Conservation (phyloP, 2,329 filamentous ascomycete genomes). For the Colletotrichum sp. region DNA sequence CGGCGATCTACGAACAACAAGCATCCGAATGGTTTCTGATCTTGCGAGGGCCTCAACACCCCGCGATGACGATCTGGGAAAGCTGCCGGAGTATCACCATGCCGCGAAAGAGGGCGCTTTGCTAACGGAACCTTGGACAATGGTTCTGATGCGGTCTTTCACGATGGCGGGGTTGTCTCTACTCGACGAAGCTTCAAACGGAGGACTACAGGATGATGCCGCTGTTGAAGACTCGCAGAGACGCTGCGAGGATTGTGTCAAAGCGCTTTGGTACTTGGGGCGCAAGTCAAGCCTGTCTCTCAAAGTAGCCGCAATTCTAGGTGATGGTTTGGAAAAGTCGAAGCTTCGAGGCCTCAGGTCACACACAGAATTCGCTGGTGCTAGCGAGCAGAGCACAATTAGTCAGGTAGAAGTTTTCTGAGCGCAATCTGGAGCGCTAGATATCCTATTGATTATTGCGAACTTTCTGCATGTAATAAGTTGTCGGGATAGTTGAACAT, state of each 20-base stretch:
- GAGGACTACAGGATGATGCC: no score
- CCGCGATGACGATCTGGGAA: constrained; percentile 4
- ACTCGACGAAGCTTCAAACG: constrained; percentile 33
- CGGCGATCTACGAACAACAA: constrained; percentile 44
- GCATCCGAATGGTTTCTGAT: constrained; percentile 51
- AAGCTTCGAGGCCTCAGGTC: constrained; percentile 40
- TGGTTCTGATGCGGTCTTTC: constrained; percentile 58
- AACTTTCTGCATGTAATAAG: rapidly evolving
- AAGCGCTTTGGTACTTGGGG: constrained; percentile 58
- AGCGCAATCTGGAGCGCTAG: neutral
- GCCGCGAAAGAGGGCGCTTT: constrained; percentile 59
- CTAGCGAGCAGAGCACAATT: neutral
- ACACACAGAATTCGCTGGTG: neutral
- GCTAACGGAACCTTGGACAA: constrained; percentile 66
- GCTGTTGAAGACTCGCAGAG: neutral
- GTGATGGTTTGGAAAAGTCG: constrained; percentile 74
- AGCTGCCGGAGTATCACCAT: constrained; percentile 52
- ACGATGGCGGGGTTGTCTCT: constrained; percentile 47
- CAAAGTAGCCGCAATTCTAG: constrained; percentile 55
- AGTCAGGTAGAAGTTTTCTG: neutral
- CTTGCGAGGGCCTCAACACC: constrained; percentile 51
- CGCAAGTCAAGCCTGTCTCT: constrained; percentile 40
- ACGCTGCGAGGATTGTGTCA: constrained; percentile 53
- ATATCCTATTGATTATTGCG: neutral
- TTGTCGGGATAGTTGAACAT: neutral